Percentiles rank a stretch among this genome's conserved stretches.
Evolutionary conservation across 106 monocot species (phyloP).

Genomic region (Allium cepa): DNA sequence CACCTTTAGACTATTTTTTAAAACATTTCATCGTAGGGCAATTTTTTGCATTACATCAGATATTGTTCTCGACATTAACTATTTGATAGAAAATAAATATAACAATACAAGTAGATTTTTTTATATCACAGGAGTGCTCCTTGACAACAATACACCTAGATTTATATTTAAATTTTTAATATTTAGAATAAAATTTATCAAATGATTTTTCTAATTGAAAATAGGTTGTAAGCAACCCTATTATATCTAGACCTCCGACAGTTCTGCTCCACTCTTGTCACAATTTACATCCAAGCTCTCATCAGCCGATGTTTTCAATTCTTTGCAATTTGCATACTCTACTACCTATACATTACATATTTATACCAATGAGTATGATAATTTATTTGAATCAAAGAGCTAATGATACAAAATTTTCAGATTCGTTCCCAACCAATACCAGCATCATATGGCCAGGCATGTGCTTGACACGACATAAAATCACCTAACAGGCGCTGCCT

Average conservation of each 20-base stretch:
- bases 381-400: background rate
- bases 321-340: constrained; percentile 36
- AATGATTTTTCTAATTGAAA: no score
- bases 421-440: constrained; percentile 12
- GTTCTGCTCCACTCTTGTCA: constrained; percentile 16
- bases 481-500: constrained; percentile 46
- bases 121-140: no score
- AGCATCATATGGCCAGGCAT: constrained; percentile 46
- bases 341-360: constrained; percentile 33
- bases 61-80: no score
- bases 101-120: no score
- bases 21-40: no score
- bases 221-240: background rate
- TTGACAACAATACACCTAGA: no score
- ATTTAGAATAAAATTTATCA: no score
- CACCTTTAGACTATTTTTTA: no score
- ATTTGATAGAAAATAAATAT: no score
- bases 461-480: constrained; percentile 41
- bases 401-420: background rate
- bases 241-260: constrained; percentile 6
- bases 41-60: no score
- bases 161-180: no score
- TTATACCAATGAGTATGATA: background rate
- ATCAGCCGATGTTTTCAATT: background rate
- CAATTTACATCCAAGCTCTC: constrained; percentile 13